These are phyloP conservation scores for Nitzschia palea DNA, from an alignment of 108 stramenopile species.

Conservation along the genomic window DNA sequence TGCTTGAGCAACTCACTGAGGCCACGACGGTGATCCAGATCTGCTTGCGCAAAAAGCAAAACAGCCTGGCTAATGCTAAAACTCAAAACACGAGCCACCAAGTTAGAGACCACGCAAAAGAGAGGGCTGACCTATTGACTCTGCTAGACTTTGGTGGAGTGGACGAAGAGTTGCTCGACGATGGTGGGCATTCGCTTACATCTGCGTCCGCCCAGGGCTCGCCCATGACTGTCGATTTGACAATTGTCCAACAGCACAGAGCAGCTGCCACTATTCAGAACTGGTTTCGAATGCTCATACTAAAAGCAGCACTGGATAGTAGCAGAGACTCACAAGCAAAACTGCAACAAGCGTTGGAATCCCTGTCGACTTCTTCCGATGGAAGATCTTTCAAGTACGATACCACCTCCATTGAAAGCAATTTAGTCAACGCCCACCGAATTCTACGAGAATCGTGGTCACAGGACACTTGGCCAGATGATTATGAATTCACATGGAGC, in stretches of 20 bases:
- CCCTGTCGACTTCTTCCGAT: not conserved
- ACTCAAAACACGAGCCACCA: too few relatives aligned
- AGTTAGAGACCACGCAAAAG: too few relatives aligned
- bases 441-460: not conserved
- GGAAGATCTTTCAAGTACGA: not conserved
- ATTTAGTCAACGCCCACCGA: not conserved
- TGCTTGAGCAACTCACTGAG: too few relatives aligned
- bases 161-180: too few relatives aligned
- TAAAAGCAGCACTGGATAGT: conserved; percentile 6
- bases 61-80: too few relatives aligned
- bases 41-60: too few relatives aligned
- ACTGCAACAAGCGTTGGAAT: conserved; percentile 2
- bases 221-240: not conserved
- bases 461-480: conserved; percentile 4
- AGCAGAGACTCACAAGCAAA: not conserved
- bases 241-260: not conserved
- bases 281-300: conserved; percentile 1
- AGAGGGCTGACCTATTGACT: not conserved
- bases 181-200: not conserved
- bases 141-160: too few relatives aligned
- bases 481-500: not conserved
- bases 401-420: not conserved
- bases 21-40: too few relatives aligned
- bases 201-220: not conserved
- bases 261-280: conserved; percentile 14